Evolutionary conservation across 495 filamentous ascomycete genomes (phyloP).

Genomic region (Penicillium psychrofluorescens): DNA sequence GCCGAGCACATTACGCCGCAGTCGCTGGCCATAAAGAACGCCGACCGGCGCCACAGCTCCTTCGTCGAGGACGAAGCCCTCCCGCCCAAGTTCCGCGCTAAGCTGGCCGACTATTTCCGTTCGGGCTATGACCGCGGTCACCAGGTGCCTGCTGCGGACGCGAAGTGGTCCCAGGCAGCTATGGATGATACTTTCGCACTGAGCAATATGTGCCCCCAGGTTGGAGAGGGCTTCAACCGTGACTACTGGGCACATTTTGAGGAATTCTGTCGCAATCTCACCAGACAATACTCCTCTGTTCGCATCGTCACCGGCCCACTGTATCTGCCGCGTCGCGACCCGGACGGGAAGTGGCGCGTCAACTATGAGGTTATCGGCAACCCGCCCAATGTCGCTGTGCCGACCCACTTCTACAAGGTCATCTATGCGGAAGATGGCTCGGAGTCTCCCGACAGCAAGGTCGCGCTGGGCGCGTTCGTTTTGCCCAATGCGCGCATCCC

Average conservation of each 20-base stretch:
- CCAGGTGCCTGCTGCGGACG: conserved; percentile 92
- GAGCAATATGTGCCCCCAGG: conserved; percentile 96
- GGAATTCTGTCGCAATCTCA: conserved; percentile 85
- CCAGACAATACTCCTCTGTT: conserved; percentile 74
- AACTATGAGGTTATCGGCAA: conserved; percentile 94
- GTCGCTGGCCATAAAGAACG: conserved; percentile 66
- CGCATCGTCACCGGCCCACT: conserved; percentile 89
- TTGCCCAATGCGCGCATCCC: conserved; percentile 87
- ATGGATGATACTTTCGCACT: conserved; percentile 93
- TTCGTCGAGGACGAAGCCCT: conserved; percentile 78
- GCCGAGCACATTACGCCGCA: conserved; percentile 94
- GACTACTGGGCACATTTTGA: conserved; percentile 99
- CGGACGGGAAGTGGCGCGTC: conserved; percentile 91
- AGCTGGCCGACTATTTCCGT: conserved; percentile 85
- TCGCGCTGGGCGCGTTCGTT: conserved; percentile 90
- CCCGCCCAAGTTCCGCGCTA: conserved; percentile 81
- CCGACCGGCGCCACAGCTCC: conserved; percentile 72
- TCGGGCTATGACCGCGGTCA: conserved; percentile 72
- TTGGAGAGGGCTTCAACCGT: conserved; percentile 94
- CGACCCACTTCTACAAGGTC: conserved; percentile 98
- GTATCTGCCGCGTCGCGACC: conserved; percentile 76
- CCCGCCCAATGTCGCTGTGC: conserved; percentile 91
- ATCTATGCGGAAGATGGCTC: conserved; percentile 86
- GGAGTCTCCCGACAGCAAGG: conserved; percentile 51
- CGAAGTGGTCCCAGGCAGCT: conserved; percentile 87